These are phyloP conservation scores for Austropuccinia psidii DNA, from an alignment of 1,284 basidiomycete genomes.

Conservation along the genomic window DNA sequence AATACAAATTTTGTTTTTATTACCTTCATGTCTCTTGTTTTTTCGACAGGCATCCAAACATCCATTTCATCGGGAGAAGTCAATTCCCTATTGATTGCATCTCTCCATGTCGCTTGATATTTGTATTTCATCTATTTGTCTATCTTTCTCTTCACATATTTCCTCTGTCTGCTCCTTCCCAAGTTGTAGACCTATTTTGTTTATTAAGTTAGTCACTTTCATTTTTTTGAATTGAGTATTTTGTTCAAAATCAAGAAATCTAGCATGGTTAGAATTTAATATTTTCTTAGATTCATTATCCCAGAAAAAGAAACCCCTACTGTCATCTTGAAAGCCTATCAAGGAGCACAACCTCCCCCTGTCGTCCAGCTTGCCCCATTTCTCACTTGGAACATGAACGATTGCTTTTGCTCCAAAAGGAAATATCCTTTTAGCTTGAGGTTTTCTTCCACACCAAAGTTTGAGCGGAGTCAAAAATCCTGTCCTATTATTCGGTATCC, in stretches of 20 bases:
- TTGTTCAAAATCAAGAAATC: not conserved
- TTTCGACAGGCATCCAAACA: not conserved
- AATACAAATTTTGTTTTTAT: not conserved
- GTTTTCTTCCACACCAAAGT: not conserved
- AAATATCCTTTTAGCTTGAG: not conserved
- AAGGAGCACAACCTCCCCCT: not conserved
- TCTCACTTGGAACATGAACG: not conserved
- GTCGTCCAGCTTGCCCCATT: not conserved
- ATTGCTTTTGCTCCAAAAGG: not conserved
- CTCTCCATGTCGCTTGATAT: not conserved
- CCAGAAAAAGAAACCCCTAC: slow-evolving; percentile 3
- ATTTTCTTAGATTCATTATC: not conserved
- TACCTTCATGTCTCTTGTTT: too few relatives aligned
- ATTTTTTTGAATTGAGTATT: not conserved
- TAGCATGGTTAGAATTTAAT: not conserved
- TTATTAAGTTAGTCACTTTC: not conserved
- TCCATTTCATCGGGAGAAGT: not conserved
- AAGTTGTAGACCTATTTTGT: not conserved
- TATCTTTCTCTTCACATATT: not conserved
- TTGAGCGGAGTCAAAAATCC: not conserved
- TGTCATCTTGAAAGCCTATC: not conserved
- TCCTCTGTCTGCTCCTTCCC: not conserved
- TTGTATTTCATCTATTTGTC: not conserved
- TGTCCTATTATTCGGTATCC: not conserved
- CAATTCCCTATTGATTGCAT: not conserved